These are phyloP conservation scores for Pseudonitzschia pungens DNA, from an alignment of 108 stramenopile species.

Conservation along the genomic window DNA sequence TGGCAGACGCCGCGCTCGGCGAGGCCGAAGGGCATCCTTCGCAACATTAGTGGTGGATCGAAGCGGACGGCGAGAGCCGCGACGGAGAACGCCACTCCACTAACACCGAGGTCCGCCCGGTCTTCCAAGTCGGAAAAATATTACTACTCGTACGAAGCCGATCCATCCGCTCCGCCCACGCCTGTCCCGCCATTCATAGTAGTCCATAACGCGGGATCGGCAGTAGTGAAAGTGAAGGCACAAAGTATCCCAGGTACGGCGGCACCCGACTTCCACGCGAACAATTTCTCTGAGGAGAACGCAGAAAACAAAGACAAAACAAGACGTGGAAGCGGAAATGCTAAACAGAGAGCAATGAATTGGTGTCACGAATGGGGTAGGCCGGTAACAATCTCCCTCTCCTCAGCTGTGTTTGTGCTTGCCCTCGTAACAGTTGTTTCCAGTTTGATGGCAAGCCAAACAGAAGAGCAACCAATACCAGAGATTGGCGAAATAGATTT, in stretches of 20 bases:
- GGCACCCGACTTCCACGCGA: neutral
- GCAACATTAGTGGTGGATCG: conserved; percentile 1
- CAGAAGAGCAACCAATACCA: neutral
- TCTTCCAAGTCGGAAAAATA: conserved; percentile 14
- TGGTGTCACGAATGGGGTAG: neutral
- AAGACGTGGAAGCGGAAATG: neutral
- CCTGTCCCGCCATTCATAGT: conserved; percentile 18
- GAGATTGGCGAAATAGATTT: neutral
- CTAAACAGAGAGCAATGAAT: neutral
- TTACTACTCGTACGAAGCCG: conserved; percentile 9
- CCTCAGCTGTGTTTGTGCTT: neutral
- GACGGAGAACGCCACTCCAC: neutral
- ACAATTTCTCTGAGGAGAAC: neutral
- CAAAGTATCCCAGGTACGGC: neutral
- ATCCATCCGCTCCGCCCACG: neutral
- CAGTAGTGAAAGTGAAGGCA: conserved; percentile 10
- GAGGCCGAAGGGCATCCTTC: neutral
- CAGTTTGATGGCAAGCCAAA: neutral
- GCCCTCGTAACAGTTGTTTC: conserved; percentile 4
- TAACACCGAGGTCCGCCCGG: neutral
- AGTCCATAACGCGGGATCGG: conserved; percentile 7
- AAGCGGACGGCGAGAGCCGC: neutral
- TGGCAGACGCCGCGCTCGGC: conserved; percentile 1
- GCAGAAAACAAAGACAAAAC: neutral
- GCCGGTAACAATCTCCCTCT: neutral